Evolutionary conservation across 2,329 filamentous ascomycete genomes (phyloP).

Genomic region (Rhynchosporium secalis): DNA sequence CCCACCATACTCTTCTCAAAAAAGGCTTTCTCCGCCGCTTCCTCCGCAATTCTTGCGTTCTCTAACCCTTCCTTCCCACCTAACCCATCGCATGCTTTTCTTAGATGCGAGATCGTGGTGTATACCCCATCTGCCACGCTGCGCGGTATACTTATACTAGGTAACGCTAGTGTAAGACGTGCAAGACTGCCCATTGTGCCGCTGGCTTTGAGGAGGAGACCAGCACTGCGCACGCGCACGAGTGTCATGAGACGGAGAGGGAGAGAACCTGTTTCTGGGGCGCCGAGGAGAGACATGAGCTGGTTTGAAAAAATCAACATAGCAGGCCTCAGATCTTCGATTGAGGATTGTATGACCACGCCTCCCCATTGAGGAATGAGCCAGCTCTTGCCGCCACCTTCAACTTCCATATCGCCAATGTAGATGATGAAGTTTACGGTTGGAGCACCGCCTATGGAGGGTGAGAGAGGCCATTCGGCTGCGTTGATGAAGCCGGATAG

Average conservation of each 20-base stretch:
- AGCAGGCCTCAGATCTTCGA: constrained; percentile 71
- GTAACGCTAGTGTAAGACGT: constrained; percentile 77
- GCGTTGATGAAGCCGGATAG: constrained; percentile 95
- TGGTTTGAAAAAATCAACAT: constrained; percentile 91
- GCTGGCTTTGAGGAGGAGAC: constrained; percentile 83
- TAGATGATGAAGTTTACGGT: constrained; percentile 97
- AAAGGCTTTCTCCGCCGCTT: constrained; percentile 88
- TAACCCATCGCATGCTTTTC: constrained; percentile 73
- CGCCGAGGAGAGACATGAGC: constrained; percentile 81
- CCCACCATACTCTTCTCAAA: constrained; percentile 99
- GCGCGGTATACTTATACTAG: constrained; percentile 86
- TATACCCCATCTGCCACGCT: constrained; percentile 84
- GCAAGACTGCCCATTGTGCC: constrained; percentile 93
- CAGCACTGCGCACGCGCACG: constrained; percentile 79
- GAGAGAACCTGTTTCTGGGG: constrained; percentile 79
- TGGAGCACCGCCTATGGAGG: constrained; percentile 88
- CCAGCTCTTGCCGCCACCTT: constrained; percentile 66
- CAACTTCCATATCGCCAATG: constrained; percentile 60
- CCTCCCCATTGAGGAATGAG: constrained; percentile 95
- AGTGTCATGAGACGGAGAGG: constrained; percentile 83
- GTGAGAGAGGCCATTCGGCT: constrained; percentile 94
- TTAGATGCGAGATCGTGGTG: constrained; percentile 74
- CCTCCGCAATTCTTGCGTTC: constrained; percentile 81
- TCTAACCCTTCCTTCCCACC: constrained; percentile 67
- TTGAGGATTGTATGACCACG: constrained; percentile 58